Percentiles rank a stretch among this genome's conserved stretches.
phyloP scores from a whole-genome alignment of 495 filamentous ascomycete species.

The Podospora pseudocomata region DNA sequence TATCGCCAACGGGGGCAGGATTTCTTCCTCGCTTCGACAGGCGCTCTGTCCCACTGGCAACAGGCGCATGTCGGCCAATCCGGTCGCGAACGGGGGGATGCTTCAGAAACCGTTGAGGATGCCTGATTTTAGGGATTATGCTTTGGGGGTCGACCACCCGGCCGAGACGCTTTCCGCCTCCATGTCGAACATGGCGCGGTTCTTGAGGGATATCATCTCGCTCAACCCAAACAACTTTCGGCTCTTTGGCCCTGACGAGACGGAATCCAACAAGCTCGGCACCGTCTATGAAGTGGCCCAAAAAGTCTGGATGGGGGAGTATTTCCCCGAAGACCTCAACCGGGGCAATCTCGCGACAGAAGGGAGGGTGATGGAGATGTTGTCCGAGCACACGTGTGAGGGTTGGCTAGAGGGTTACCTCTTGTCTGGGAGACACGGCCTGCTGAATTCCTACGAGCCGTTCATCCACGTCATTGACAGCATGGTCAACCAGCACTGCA shows the following conservation, averaged over 20 bases:
- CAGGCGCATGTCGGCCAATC: slow-evolving; percentile 67
- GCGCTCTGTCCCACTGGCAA: slow-evolving; percentile 58
- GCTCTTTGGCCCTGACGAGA: slow-evolving; percentile 72
- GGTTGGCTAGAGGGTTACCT: slow-evolving; percentile 75
- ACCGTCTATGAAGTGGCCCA: slow-evolving; percentile 65
- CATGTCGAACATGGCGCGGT: slow-evolving; percentile 62
- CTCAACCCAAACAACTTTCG: slow-evolving; percentile 62
- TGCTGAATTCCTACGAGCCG: slow-evolving; percentile 74
- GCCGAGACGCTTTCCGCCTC: slow-evolving; percentile 50
- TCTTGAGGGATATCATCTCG: slow-evolving; percentile 59
- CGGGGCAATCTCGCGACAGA: slow-evolving; percentile 61
- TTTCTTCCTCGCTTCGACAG: slow-evolving; percentile 54
- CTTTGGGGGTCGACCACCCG: slow-evolving; percentile 50
- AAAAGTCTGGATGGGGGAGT: slow-evolving; percentile 74
- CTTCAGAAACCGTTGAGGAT: slow-evolving; percentile 59
- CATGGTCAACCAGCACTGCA: slow-evolving; percentile 76
- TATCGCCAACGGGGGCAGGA: slow-evolving; percentile 46
- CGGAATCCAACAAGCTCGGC: slow-evolving; percentile 69
- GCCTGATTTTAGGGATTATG: slow-evolving; percentile 63
- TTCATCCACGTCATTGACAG: slow-evolving; percentile 77
- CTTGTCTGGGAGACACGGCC: slow-evolving; percentile 64
- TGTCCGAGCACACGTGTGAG: slow-evolving; percentile 71
- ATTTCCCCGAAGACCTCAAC: slow-evolving; percentile 66
- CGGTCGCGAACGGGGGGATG: slow-evolving; percentile 64
- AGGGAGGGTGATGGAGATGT: slow-evolving; percentile 74